Evolutionary conservation across 2,329 filamentous ascomycete genomes (phyloP).

Genomic region (Alternaria ventricosa): DNA sequence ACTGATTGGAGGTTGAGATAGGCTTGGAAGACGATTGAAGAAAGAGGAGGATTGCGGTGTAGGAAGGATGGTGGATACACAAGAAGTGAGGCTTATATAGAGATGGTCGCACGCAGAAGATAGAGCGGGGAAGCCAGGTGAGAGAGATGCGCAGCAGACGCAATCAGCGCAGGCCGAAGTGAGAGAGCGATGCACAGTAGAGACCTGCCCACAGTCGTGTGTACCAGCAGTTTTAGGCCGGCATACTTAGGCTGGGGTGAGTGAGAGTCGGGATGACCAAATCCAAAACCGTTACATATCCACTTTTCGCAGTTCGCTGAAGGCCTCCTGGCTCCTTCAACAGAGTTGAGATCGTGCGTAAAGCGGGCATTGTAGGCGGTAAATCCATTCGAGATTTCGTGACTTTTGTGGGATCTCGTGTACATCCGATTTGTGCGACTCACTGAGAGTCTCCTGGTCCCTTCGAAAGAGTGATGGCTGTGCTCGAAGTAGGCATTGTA

Average conservation of each 20-base stretch:
- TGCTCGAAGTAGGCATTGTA: no score
- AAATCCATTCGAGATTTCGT: background rate
- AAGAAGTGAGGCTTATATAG: background rate
- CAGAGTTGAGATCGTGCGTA: background rate
- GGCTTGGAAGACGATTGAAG: background rate
- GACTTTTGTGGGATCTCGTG: no score
- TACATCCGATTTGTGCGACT: no score
- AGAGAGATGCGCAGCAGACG: background rate
- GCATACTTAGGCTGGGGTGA: background rate
- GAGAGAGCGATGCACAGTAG: background rate
- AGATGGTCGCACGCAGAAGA: no score
- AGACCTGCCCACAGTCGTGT: background rate
- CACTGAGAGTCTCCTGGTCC: no score
- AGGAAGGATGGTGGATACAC: background rate
- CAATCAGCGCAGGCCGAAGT: no score
- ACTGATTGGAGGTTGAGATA: background rate
- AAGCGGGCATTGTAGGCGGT: background rate
- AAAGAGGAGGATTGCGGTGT: background rate
- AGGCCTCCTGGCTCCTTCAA: background rate
- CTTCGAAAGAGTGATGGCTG: no score
- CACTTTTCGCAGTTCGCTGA: background rate
- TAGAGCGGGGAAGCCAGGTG: background rate
- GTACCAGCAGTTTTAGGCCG: background rate
- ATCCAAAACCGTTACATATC: background rate
- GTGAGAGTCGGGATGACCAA: background rate